A percentile compares a stretch with the other conserved stretches of the same genome.
Evolutionary conservation across 495 filamentous ascomycete genomes (phyloP).

Genomic region (Aspergillus coremiiformis): DNA sequence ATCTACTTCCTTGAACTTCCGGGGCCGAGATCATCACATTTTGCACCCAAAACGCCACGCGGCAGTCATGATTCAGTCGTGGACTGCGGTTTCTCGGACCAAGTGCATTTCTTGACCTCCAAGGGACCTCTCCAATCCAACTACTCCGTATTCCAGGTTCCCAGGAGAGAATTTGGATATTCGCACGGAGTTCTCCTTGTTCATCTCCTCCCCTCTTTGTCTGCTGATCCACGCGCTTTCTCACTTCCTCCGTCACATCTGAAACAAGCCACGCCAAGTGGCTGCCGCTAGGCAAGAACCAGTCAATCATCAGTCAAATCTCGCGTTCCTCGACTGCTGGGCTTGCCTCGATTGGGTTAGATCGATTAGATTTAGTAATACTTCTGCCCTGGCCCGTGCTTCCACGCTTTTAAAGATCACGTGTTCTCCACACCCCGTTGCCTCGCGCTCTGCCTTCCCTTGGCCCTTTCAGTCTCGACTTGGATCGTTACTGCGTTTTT

Average conservation of each 20-base stretch:
- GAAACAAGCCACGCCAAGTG: slow-evolving; percentile 20
- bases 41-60: not conserved
- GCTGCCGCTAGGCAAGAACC: slow-evolving; percentile 12
- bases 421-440: slow-evolving; percentile 16
- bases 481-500: slow-evolving; percentile 1
- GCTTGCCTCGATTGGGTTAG: slow-evolving; percentile 7
- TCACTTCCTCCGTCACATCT: slow-evolving; percentile 3
- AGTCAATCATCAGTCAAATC: slow-evolving; percentile 3
- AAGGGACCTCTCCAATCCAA: not conserved
- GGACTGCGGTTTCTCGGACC: not conserved
- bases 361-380: slow-evolving; percentile 15
- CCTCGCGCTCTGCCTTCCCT: slow-evolving; percentile 2
- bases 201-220: not conserved
- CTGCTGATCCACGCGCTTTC: slow-evolving; percentile 1
- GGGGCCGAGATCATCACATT: not conserved
- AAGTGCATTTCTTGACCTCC: too few species aligned
- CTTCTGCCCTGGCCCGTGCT: slow-evolving; percentile 15
- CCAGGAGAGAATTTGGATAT: not conserved
- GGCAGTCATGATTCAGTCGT: not conserved
- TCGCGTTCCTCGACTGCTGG: slow-evolving; percentile 2
- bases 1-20: not conserved
- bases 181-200: not conserved
- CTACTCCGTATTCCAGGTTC: not conserved
- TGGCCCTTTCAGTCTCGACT: not conserved
- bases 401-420: slow-evolving; percentile 17